Conservation (phyloP, 805 yeast species). For the Hanseniaspora nectarophila region DNA sequence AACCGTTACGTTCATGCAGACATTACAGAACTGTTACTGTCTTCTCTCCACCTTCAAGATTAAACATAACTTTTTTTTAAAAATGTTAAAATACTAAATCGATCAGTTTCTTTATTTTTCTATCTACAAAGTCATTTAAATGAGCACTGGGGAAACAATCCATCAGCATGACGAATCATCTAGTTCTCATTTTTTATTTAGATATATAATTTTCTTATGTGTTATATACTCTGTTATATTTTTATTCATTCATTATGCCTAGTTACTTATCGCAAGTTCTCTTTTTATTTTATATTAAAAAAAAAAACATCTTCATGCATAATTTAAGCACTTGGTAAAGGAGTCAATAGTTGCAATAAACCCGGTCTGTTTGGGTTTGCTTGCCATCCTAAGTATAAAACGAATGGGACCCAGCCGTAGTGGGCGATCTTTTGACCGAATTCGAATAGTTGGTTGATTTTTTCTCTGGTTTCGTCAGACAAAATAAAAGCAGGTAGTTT, state of each 20-base stretch:
- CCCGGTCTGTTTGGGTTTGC: conserved; percentile 76
- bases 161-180: too few relatives aligned
- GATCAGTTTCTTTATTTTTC: too few relatives aligned
- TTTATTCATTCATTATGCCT: not conserved
- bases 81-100: too few relatives aligned
- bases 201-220: too few relatives aligned
- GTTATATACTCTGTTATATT: not conserved
- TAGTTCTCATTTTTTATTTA: too few relatives aligned
- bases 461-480: conserved; percentile 49
- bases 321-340: conserved; percentile 29
- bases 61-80: not conserved
- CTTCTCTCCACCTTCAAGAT: not conserved
- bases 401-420: conserved; percentile 94
- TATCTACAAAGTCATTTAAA: not conserved
- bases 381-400: conserved; percentile 79
- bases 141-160: not conserved
- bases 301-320: not conserved
- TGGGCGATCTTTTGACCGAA: conserved; percentile 79
- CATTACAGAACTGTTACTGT: too few relatives aligned
- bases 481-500: conserved; percentile 28
- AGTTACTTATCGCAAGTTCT: too few relatives aligned
- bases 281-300: not conserved
- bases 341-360: conserved; percentile 39
- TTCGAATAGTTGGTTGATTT: conserved; percentile 71
- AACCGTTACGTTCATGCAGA: too few relatives aligned